These are phyloP conservation scores for Hypoxylon sp. DNA, from an alignment of 2,329 filamentous ascomycete genomes.

Conservation along the genomic window DNA sequence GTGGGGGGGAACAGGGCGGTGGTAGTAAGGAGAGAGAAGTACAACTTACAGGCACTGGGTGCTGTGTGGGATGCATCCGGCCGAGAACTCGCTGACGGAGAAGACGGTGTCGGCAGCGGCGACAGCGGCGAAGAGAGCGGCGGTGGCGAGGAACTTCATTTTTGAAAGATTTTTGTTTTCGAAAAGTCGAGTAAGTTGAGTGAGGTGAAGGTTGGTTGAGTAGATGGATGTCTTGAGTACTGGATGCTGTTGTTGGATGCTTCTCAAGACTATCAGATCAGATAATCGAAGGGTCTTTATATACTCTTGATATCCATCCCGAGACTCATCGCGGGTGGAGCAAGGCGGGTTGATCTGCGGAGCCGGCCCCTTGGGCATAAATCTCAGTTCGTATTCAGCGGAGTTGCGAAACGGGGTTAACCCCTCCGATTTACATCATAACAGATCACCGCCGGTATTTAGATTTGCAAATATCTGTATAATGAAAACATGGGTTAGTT, in stretches of 20 bases:
- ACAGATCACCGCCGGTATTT: not conserved
- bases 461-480: not conserved
- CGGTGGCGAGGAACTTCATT: conserved; percentile 50
- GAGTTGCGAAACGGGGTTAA: conserved; percentile 4
- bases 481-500: not conserved
- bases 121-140: conserved; percentile 42
- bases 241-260: conserved; percentile 22
- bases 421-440: not conserved
- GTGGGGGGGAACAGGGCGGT: not conserved
- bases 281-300: conserved; percentile 20
- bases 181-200: not conserved
- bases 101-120: conserved; percentile 42
- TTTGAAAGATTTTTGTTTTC: conserved; percentile 39
- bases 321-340: conserved; percentile 27
- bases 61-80: conserved; percentile 52
- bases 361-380: conserved; percentile 23
- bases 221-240: conserved; percentile 4
- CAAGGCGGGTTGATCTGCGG: conserved; percentile 18
- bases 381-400: conserved; percentile 35
- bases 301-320: conserved; percentile 6
- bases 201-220: not conserved
- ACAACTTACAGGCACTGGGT: conserved; percentile 49
- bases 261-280: conserved; percentile 12
- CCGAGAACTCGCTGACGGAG: conserved; percentile 50
- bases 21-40: no score